Evolutionary conservation across 352 stramenopile genomes (phyloP).

Genomic region (Phytophthora citricola): DNA sequence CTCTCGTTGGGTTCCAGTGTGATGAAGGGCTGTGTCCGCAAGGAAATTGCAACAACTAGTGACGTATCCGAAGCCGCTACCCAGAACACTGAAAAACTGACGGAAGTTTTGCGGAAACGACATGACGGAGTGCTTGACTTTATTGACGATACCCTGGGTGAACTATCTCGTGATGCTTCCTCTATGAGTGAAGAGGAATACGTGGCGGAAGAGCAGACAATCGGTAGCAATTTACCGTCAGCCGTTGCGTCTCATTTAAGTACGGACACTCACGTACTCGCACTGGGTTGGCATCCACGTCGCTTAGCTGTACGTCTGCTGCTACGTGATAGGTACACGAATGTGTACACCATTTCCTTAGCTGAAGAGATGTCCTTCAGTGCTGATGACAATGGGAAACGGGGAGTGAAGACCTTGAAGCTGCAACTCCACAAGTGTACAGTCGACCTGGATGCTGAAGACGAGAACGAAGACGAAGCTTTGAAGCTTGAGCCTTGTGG

Average conservation of each 20-base stretch:
- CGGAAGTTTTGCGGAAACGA: constrained; percentile 6
- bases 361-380: constrained; percentile 18
- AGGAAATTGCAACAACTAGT: constrained; percentile 19
- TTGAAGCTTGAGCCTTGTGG: constrained; percentile 23
- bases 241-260: constrained; percentile 30
- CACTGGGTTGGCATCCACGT: constrained; percentile 31
- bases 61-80: not conserved
- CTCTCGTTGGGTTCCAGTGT: constrained; percentile 29
- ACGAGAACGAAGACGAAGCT: constrained; percentile 18
- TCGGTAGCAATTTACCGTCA: constrained; percentile 23
- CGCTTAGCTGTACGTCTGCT: constrained; percentile 25
- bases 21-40: constrained; percentile 66
- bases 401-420: constrained; percentile 18
- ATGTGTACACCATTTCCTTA: constrained; percentile 41
- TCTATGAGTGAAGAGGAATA: constrained; percentile 22
- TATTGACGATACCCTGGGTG: constrained; percentile 30
- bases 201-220: constrained; percentile 18
- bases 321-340: constrained; percentile 33
- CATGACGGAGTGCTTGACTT: constrained; percentile 35
- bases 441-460: constrained; percentile 12
- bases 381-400: constrained; percentile 12
- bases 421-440: constrained; percentile 35
- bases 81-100: not conserved
- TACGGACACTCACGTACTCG: constrained; percentile 31
- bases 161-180: constrained; percentile 22